phyloP scores from a whole-genome alignment of 495 filamentous ascomycete species.

The Pyrenopolyporus hunteri region DNA sequence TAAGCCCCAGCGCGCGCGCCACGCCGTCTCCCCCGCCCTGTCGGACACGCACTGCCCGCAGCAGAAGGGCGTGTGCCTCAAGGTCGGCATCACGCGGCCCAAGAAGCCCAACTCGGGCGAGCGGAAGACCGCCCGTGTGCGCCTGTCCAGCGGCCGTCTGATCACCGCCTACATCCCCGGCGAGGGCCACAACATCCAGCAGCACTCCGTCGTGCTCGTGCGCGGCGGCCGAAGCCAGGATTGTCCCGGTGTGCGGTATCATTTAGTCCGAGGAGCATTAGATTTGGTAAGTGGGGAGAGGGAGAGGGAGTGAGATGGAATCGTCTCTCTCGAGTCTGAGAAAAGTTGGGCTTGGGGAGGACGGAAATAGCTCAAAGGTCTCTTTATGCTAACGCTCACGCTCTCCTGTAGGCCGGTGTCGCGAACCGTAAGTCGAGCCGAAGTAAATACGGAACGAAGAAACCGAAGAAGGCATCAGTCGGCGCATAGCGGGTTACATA shows the following conservation, averaged over 20 bases:
- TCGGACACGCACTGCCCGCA: constrained; percentile 68
- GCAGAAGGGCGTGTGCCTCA: constrained; percentile 94
- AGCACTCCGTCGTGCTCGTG: constrained; percentile 95
- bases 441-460: constrained; percentile 99
- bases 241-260: constrained; percentile 97
- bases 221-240: constrained; percentile 91
- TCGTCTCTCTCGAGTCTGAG: too few relatives aligned
- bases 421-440: constrained; percentile 78
- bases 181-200: constrained; percentile 98
- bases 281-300: constrained; percentile 76
- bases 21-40: constrained; percentile 84
- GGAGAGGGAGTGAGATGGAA: too few relatives aligned
- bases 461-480: constrained; percentile 77
- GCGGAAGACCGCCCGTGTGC: constrained; percentile 86
- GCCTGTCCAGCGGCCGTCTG: constrained; percentile 84
- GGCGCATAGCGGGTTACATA: constrained; percentile 37
- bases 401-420: constrained; percentile 77
- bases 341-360: not conserved
- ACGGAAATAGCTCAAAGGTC: not conserved
- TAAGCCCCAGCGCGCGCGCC: constrained; percentile 73
- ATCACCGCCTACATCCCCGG: constrained; percentile 93
- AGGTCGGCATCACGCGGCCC: constrained; percentile 88
- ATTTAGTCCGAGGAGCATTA: constrained; percentile 86
- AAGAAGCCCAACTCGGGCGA: constrained; percentile 99
- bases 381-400: not conserved